Percentiles rank a stretch among this genome's conserved stretches.
phyloP scores from a whole-genome alignment of 2,329 filamentous ascomycete genomes.

The Verticillium zaregamsianum region DNA sequence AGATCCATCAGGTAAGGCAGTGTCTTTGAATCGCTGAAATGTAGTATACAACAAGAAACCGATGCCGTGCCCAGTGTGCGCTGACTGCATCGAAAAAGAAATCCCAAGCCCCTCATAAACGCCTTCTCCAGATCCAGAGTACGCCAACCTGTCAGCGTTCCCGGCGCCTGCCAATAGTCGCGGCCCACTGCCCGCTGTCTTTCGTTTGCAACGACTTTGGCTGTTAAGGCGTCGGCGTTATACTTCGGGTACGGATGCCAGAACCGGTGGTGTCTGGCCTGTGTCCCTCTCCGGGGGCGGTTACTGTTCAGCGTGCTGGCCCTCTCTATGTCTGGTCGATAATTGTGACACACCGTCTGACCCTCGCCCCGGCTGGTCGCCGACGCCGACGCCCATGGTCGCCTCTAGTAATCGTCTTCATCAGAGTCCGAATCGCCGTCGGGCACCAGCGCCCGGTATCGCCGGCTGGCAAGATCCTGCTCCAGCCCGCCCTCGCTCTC shows the following conservation, averaged over 20 bases:
- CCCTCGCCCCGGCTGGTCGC: too few species aligned
- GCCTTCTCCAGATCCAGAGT: not conserved
- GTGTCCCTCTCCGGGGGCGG: too few species aligned
- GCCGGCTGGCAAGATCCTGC: conserved; percentile 76
- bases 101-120: not conserved
- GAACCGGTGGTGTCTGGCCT: too few species aligned
- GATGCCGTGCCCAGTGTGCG: not conserved
- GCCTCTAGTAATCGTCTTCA: conserved; percentile 54
- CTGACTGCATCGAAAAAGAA: not conserved
- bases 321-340: too few species aligned
- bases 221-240: too few species aligned
- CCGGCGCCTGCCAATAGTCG: not conserved
- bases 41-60: not conserved
- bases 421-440: conserved; percentile 75
- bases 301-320: too few species aligned
- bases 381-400: not conserved
- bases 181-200: not conserved
- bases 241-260: too few species aligned
- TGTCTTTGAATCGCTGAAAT: not conserved
- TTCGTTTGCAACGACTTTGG: not conserved
- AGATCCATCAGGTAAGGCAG: not conserved
- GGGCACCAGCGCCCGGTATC: conserved; percentile 72
- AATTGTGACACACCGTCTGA: too few species aligned
- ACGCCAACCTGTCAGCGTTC: conserved; percentile 5
- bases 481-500: conserved; percentile 85